Evolutionary conservation across 2,329 filamentous ascomycete species (phyloP).

Genomic region (Penicillium sp.): DNA sequence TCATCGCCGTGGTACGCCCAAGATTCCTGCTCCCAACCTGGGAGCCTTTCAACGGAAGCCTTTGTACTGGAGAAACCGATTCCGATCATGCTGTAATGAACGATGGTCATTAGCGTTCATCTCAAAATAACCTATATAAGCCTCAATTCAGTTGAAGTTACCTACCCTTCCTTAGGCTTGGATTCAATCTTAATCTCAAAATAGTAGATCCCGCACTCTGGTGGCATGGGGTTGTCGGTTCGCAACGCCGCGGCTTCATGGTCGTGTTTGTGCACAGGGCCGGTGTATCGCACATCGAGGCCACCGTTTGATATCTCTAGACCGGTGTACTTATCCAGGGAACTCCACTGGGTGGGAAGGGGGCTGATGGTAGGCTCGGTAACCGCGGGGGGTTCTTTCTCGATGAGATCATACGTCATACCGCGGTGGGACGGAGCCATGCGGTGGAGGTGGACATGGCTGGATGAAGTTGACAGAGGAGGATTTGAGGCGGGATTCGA

Average conservation of each 20-base stretch:
- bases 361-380: constrained; percentile 62
- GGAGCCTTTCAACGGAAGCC: constrained; percentile 60
- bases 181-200: constrained; percentile 72
- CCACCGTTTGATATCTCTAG: constrained; percentile 76
- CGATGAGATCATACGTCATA: constrained; percentile 80
- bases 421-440: constrained; percentile 69
- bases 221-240: constrained; percentile 81
- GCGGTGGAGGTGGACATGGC: constrained; percentile 57
- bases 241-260: constrained; percentile 80
- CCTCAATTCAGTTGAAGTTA: constrained; percentile 10
- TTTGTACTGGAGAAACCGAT: constrained; percentile 62
- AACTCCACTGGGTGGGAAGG: constrained; percentile 80
- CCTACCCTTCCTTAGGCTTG: constrained; percentile 67
- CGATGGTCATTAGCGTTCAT: not conserved
- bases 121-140: not conserved
- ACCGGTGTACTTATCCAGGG: constrained; percentile 68
- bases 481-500: constrained; percentile 49
- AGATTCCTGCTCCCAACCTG: constrained; percentile 65
- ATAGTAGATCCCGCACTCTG: constrained; percentile 91
- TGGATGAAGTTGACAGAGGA: constrained; percentile 55
- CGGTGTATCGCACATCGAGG: constrained; percentile 65
- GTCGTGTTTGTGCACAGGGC: constrained; percentile 58
- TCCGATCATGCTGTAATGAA: constrained; percentile 41
- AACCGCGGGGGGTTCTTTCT: constrained; percentile 63
- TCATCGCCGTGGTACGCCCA: constrained; percentile 69